Evolutionary conservation across 139 green algal genomes (phyloP).

Genomic region (Monoraphidium neglectum): DNA sequence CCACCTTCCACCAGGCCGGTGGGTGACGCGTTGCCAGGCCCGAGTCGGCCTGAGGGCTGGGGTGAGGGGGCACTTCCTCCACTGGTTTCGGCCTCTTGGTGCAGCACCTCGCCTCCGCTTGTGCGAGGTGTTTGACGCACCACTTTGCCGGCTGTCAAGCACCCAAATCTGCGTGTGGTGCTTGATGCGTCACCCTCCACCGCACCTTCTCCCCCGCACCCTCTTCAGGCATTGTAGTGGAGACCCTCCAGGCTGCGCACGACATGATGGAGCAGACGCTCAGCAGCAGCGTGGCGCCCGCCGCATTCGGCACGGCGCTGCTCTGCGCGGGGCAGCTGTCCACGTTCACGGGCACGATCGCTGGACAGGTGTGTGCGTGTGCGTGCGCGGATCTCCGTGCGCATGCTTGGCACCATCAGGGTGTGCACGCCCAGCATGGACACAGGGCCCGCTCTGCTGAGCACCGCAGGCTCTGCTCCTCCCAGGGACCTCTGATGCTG

Average conservation of each 20-base stretch:
- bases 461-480: too few relatives aligned
- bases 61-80: too few relatives aligned
- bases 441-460: too few relatives aligned
- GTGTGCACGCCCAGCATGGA: neutral
- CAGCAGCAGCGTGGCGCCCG: constrained; percentile 39
- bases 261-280: constrained; percentile 63
- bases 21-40: too few relatives aligned
- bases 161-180: too few relatives aligned
- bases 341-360: constrained; percentile 65
- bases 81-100: too few relatives aligned
- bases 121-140: too few relatives aligned
- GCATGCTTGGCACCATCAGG: neutral
- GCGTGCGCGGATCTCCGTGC: neutral
- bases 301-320: constrained; percentile 58
- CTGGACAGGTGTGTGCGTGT: constrained; percentile 42
- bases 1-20: constrained; percentile 60
- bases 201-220: neutral
- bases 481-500: too few relatives aligned
- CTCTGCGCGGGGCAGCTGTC: constrained; percentile 59
- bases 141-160: too few relatives aligned
- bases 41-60: too few relatives aligned
- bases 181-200: too few relatives aligned
- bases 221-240: constrained; percentile 45
- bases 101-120: too few relatives aligned
- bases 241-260: constrained; percentile 62